Evolutionary conservation across 805 yeast genomes (phyloP).

Genomic region (Candida railenensis): DNA sequence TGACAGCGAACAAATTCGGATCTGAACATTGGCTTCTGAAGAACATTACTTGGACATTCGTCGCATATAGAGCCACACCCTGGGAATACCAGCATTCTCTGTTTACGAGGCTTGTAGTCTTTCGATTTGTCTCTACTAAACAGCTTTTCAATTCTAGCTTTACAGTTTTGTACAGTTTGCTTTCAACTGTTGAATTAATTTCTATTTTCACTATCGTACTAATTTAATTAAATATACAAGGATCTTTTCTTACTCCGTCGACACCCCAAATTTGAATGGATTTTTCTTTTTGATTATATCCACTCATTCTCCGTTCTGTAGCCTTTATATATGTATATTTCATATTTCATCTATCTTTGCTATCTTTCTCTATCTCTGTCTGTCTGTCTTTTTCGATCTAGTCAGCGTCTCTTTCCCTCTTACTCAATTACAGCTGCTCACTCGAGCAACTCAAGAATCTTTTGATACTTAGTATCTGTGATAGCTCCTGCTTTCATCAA

Average conservation of each 20-base stretch:
- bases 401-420: no score
- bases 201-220: not conserved
- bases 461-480: constrained; percentile 25
- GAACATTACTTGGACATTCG: no score
- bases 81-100: no score
- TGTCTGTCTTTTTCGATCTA: not conserved
- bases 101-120: no score
- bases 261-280: not conserved
- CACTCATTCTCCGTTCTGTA: not conserved
- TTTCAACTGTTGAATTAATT: not conserved
- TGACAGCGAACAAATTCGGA: no score
- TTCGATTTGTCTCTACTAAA: no score
- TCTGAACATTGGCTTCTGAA: no score
- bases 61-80: no score
- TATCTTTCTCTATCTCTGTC: not conserved
- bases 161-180: no score
- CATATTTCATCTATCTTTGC: not conserved
- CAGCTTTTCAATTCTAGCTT: no score
- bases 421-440: not conserved
- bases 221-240: not conserved
- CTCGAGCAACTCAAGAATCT: constrained; percentile 18
- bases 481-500: constrained; percentile 35
- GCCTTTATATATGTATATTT: not conserved
- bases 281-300: not conserved
- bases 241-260: not conserved